These are phyloP conservation scores for Xylaria acuta DNA, from an alignment of 495 filamentous ascomycete genomes.

Conservation along the genomic window DNA sequence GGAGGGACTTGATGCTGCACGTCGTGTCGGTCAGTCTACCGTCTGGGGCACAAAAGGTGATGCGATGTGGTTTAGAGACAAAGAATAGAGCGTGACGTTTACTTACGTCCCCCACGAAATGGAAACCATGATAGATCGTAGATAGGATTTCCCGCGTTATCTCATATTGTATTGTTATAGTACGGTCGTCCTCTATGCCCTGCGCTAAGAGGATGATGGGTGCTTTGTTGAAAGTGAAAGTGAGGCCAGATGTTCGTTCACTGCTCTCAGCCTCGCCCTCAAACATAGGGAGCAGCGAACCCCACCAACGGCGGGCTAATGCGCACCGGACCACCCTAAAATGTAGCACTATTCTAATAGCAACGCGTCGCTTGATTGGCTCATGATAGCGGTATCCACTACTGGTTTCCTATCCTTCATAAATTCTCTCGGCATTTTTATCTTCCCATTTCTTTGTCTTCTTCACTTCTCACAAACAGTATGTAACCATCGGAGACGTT, in stretches of 20 bases:
- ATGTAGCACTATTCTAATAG: not conserved
- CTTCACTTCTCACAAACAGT: not conserved
- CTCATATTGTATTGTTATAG: constrained; percentile 28
- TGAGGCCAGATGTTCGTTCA: constrained; percentile 23
- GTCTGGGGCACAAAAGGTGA: constrained; percentile 12
- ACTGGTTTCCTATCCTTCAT: constrained; percentile 11
- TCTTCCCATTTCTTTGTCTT: not conserved
- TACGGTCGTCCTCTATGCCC: not conserved
- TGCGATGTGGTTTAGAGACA: not conserved
- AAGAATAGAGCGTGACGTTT: not conserved
- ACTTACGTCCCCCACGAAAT: constrained; percentile 59
- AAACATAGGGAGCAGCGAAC: not conserved
- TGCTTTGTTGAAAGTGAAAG: constrained; percentile 20
- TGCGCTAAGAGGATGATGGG: not conserved
- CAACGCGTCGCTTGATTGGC: constrained; percentile 6
- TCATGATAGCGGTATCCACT: not conserved
- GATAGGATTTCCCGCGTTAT: constrained; percentile 20
- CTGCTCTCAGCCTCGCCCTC: constrained; percentile 7
- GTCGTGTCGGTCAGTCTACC: not conserved
- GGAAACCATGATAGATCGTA: constrained; percentile 41
- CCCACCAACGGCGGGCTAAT: constrained; percentile 1
- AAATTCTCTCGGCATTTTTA: constrained; percentile 16
- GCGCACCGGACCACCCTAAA: not conserved
- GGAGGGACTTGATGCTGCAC: constrained; percentile 73
- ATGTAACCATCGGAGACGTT: not conserved